Evolutionary conservation across 768 basidiomycete genomes (phyloP).

Genomic region (Leccinum truebloodii): DNA sequence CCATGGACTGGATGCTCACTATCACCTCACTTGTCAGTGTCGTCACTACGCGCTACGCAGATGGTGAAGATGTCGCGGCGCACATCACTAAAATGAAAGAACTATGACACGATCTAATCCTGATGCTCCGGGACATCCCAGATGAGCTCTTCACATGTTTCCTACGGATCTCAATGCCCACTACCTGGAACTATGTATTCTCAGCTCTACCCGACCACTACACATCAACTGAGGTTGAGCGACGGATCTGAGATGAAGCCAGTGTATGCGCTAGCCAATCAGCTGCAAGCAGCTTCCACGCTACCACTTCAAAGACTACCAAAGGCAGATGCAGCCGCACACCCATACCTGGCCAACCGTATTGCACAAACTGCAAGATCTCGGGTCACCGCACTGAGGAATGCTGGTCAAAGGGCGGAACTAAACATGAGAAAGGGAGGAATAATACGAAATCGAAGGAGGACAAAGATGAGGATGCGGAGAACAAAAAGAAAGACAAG

Average conservation of each 20-base stretch:
- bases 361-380: background rate
- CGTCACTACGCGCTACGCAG: slow-evolving; percentile 5
- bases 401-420: background rate
- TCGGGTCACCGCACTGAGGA: background rate
- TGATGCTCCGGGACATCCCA: slow-evolving; percentile 11
- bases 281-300: background rate
- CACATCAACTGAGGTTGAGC: slow-evolving; percentile 10
- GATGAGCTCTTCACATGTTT: slow-evolving; percentile 19
- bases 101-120: slow-evolving; percentile 6
- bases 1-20: slow-evolving; percentile 12
- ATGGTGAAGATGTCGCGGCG: slow-evolving; percentile 7
- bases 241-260: slow-evolving; percentile 1
- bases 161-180: slow-evolving; percentile 17
- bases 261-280: background rate
- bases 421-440: background rate
- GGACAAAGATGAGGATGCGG: background rate
- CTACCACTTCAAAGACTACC: background rate
- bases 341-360: too few relatives aligned
- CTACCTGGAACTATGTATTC: slow-evolving; percentile 12
- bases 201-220: slow-evolving; percentile 7
- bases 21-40: slow-evolving; percentile 14
- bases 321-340: background rate
- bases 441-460: background rate
- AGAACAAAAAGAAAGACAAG: background rate
- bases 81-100: slow-evolving; percentile 21